Percentiles rank a stretch among this genome's conserved stretches.
Conservation (phyloP, 2,329 filamentous ascomycete species). For the Alternaria gansuensis region DNA sequence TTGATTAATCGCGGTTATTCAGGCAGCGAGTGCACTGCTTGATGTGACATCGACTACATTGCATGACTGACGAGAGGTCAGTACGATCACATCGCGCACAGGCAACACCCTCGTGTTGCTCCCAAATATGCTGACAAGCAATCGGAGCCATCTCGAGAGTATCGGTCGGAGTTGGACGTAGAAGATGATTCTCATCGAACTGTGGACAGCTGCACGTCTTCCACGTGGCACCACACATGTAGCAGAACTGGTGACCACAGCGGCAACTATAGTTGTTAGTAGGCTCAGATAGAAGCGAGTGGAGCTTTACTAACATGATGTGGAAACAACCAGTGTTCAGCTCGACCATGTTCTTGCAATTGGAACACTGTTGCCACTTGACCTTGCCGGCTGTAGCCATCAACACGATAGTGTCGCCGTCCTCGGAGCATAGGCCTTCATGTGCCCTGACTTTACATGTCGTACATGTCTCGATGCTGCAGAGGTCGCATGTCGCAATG, state of each 20-base stretch:
- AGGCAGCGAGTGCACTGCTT: not conserved
- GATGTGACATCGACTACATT: not conserved
- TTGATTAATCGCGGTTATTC: not conserved
- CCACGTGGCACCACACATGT: conserved; percentile 30
- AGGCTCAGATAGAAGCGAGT: not conserved
- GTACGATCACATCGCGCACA: not conserved
- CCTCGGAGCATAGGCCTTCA: conserved; percentile 10
- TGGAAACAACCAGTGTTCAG: conserved; percentile 31
- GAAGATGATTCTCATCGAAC: conserved; percentile 23
- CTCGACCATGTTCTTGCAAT: conserved; percentile 34
- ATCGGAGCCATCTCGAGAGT: conserved; percentile 2
- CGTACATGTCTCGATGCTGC: not conserved
- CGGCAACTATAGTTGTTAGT: conserved; percentile 13
- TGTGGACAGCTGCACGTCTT: conserved; percentile 27
- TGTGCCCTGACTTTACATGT: not conserved
- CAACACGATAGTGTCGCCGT: conserved; percentile 34
- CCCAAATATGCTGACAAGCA: conserved; percentile 5
- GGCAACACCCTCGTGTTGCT: not conserved
- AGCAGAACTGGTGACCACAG: conserved; percentile 33
- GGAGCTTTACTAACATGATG: conserved; percentile 20
- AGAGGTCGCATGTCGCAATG: not conserved
- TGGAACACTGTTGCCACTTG: conserved; percentile 32
- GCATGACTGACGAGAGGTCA: not conserved
- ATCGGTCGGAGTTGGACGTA: conserved; percentile 7
- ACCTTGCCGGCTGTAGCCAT: conserved; percentile 17